A percentile compares a stretch with the other conserved stretches of the same genome.
phyloP scores from a whole-genome alignment of 2,329 filamentous ascomycete species.

The Cladosporium sp. region DNA sequence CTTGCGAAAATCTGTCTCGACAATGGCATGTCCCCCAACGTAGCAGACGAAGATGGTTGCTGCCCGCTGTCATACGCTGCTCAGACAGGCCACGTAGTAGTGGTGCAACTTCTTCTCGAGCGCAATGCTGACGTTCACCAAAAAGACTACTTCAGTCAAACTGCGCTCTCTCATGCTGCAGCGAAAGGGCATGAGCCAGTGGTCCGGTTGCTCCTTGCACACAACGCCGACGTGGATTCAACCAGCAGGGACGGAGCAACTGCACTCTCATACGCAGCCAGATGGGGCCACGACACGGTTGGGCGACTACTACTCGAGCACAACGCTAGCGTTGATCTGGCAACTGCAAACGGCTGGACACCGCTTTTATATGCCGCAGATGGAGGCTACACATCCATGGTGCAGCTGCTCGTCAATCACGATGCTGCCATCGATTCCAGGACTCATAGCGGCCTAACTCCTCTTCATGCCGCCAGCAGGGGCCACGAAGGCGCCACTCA shows the following conservation, averaged over 20 bases:
- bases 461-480: not conserved
- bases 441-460: too few relatives aligned
- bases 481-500: not conserved
- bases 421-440: too few relatives aligned
- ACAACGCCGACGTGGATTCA: not conserved
- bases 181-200: not conserved
- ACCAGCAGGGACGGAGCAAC: not conserved
- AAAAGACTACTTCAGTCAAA: not conserved
- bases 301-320: not conserved
- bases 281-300: not conserved
- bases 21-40: not conserved
- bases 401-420: not conserved
- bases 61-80: not conserved
- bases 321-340: not conserved
- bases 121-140: not conserved
- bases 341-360: accelerated
- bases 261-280: not conserved
- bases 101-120: not conserved
- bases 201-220: not conserved
- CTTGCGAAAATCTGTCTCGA: not conserved
- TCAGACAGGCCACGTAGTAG: not conserved
- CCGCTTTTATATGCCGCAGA: not conserved
- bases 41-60: not conserved
- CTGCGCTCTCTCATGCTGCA: not conserved
- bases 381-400: accelerated